Conservation (phyloP, 2,329 filamentous ascomycete species). For the Pseudogymnoascus sp. region DNA sequence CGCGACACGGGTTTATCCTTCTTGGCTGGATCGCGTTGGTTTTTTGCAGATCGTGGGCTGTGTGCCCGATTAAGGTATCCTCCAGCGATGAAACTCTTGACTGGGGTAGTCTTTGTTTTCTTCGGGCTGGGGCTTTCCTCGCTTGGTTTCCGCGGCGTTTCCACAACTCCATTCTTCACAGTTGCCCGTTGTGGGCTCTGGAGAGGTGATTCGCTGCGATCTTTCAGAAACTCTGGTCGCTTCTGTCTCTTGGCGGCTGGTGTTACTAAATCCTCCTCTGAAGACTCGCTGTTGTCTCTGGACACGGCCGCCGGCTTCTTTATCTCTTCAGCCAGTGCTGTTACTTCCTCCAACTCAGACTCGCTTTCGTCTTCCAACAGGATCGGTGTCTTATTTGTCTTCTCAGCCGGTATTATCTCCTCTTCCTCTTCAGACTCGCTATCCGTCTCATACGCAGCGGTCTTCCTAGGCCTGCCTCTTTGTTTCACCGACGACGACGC, state of each 20-base stretch:
- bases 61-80: background rate
- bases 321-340: background rate
- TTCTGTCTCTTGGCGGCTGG: background rate
- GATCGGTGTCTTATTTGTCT: background rate
- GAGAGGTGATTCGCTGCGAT: background rate
- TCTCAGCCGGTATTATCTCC: background rate
- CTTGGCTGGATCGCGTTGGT: background rate
- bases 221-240: background rate
- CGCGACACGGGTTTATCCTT: background rate
- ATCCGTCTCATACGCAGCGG: background rate
- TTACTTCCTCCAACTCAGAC: background rate
- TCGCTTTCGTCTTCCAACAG: background rate
- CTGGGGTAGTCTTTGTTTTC: background rate
- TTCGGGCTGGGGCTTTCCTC: background rate
- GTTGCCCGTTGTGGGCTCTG: background rate
- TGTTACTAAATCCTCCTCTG: background rate
- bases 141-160: background rate
- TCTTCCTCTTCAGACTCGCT: background rate
- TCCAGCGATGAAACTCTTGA: background rate
- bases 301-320: background rate
- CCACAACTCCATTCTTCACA: background rate
- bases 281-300: background rate
- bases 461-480: background rate
- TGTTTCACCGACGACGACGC: background rate
- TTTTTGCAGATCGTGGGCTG: background rate